Evolutionary conservation across 2,329 filamentous ascomycete species (phyloP), one percentile per base, ranked within the genome.

Genomic region (Samsoniella hepiali): DNA sequence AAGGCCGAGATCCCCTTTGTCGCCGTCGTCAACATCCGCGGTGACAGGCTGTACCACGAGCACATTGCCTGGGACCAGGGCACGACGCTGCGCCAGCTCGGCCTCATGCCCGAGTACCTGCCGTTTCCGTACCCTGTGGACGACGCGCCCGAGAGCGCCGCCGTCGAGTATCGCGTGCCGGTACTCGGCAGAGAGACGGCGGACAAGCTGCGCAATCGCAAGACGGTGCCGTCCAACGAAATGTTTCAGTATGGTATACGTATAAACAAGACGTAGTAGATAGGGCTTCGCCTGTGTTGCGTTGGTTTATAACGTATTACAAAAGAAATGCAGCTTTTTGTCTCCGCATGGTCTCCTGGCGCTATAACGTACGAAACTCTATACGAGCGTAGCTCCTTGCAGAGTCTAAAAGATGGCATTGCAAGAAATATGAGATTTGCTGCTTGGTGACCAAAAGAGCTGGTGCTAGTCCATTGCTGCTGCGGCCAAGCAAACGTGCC

Each of bases 41-140:
- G 86, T 2, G 85, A 88, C 62, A 78, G 83, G 5, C 72, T 90
- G 3, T 86, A 82, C 66, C 84, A 88, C 65, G 87, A 90, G 71
- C 86, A 88, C 66, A 85, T 89, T 27, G 79, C 82, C 36, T 90
- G 87, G 87, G 87, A 90, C 64, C 86, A 89, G 70, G 84, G 79
- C 0, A 87, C 84, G 0, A 84, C 84, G 27, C 72, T 90, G 32
- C 74, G 81, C 29, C 85, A 88, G 69, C 69, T 83, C 11, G 85
- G 82, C 1, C 65, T 86, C 50, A 68, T 88, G 60, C 72, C 72
- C 15, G 58, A 60, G 13, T 44, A 60, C 45, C 34, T 60, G 58
- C 58, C 58, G 5, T 60, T 60, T 22, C 58, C 58, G 27, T 60
- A 60, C 58, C 32, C 45, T 6, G 58, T 60, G 31, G 34, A 27